Conservation (phyloP, 1,139 yeast genomes). For the Torulaspora pretoriensis region DNA sequence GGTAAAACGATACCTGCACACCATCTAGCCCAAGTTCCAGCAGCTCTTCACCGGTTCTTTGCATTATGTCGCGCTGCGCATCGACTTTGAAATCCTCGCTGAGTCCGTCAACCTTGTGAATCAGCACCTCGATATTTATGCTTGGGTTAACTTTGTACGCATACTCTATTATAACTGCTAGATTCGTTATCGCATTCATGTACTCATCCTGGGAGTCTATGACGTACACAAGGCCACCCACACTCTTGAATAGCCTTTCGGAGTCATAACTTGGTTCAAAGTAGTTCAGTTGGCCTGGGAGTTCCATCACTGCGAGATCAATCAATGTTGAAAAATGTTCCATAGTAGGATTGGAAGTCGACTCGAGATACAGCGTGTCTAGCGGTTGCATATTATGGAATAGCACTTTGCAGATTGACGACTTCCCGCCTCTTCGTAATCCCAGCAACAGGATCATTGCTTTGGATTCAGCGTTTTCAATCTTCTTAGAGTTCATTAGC, state of each 20-base stretch:
- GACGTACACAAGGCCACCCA: slow-evolving; percentile 92
- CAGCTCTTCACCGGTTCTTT: slow-evolving; percentile 88
- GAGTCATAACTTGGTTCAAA: slow-evolving; percentile 83
- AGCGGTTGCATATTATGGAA: slow-evolving; percentile 96
- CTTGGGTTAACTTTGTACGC: slow-evolving; percentile 83
- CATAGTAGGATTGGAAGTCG: slow-evolving; percentile 83
- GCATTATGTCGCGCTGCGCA: slow-evolving; percentile 95
- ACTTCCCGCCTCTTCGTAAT: slow-evolving; percentile 71
- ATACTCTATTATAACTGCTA: slow-evolving; percentile 82
- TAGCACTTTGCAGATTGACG: slow-evolving; percentile 90
- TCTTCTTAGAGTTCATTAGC: slow-evolving; percentile 1
- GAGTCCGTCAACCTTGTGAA: slow-evolving; percentile 92
- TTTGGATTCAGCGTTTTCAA: slow-evolving; percentile 44
- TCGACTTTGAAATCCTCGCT: slow-evolving; percentile 91
- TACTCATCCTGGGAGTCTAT: slow-evolving; percentile 96
- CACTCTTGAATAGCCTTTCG: slow-evolving; percentile 69
- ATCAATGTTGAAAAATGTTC: slow-evolving; percentile 75
- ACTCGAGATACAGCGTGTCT: slow-evolving; percentile 84
- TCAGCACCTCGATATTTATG: slow-evolving; percentile 84
- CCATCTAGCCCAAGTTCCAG: slow-evolving; percentile 87
- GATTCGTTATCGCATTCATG: slow-evolving; percentile 80
- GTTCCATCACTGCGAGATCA: slow-evolving; percentile 87
- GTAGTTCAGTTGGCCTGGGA: slow-evolving; percentile 90
- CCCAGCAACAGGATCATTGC: slow-evolving; percentile 86
- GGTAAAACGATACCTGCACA: slow-evolving; percentile 83